phyloP scores from a whole-genome alignment of 2,329 filamentous ascomycete species.

The Aureobasidium melanogenum region DNA sequence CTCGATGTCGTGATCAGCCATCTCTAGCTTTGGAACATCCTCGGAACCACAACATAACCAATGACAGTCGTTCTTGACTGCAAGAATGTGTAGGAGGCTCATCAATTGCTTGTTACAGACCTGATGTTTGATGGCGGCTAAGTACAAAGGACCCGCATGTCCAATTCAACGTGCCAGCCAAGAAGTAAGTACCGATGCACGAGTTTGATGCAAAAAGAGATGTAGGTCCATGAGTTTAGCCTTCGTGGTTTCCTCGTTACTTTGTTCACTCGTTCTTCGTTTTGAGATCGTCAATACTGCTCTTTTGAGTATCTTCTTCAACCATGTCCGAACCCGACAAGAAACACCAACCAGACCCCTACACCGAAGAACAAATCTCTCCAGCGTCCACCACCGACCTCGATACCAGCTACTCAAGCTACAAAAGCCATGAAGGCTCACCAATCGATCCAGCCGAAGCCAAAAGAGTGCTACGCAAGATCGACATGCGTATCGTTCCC shows the following conservation, averaged over 20 bases:
- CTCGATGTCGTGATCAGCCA: constrained; percentile 7
- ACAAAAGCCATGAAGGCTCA: constrained; percentile 17
- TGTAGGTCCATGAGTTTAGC: not conserved
- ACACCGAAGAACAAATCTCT: not conserved
- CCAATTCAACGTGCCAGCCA: not conserved
- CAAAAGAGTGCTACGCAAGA: constrained; percentile 26
- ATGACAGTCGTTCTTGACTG: not conserved
- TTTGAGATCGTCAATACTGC: not conserved
- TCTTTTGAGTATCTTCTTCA: not conserved
- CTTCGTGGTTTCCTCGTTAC: not conserved
- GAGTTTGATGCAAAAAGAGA: not conserved
- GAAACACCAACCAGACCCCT: not conserved
- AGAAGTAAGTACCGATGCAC: not conserved
- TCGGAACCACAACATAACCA: not conserved
- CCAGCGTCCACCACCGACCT: constrained; percentile 7
- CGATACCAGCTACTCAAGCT: constrained; percentile 22
- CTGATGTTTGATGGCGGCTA: not conserved
- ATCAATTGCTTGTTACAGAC: not conserved
- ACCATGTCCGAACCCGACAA: not conserved
- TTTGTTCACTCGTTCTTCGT: not conserved
- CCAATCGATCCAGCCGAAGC: constrained; percentile 17
- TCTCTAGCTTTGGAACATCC: not conserved
- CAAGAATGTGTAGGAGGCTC: not conserved
- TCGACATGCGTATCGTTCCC: constrained; percentile 28
- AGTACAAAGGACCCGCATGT: not conserved